Conservation (phyloP, 495 filamentous ascomycete genomes). For the Polyplosphaeria fusca region DNA sequence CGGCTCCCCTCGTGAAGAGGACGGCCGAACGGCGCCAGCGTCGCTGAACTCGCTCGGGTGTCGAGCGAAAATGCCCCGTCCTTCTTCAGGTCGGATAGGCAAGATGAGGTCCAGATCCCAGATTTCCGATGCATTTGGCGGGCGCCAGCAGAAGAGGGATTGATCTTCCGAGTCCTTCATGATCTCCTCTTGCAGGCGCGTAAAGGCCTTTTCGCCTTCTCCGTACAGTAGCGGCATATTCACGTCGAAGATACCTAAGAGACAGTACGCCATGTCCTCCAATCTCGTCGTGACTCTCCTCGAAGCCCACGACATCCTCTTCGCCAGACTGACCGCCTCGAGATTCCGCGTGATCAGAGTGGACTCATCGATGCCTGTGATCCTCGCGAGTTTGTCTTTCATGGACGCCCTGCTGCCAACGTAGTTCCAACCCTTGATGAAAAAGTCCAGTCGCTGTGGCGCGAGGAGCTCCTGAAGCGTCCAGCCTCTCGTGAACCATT, state of each 20-base stretch:
- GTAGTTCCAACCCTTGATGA: constrained; percentile 7
- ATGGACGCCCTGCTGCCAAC: constrained; percentile 9
- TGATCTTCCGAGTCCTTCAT: constrained; percentile 24
- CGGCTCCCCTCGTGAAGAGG: constrained; percentile 3
- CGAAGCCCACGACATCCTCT: constrained; percentile 25
- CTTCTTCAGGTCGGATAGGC: background rate
- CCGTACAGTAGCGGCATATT: constrained; percentile 31
- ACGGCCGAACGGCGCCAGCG: background rate
- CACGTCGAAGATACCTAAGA: constrained; percentile 30
- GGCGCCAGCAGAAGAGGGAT: constrained; percentile 5
- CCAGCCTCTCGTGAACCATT: constrained; percentile 33
- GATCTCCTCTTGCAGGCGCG: constrained; percentile 29
- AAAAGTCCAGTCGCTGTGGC: constrained; percentile 14
- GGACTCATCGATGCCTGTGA: constrained; percentile 10
- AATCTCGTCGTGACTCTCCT: constrained; percentile 13
- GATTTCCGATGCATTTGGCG: constrained; percentile 1
- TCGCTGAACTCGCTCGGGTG: constrained; percentile 14
- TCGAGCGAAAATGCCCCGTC: background rate
- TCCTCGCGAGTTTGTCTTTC: background rate
- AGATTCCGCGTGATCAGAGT: constrained; percentile 3
- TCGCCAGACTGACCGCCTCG: background rate
- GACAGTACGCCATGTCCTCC: constrained; percentile 30
- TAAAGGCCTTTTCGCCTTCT: constrained; percentile 27
- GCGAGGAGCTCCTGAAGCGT: constrained; percentile 30
- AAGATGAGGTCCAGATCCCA: background rate